phyloP scores from a whole-genome alignment of 257 asterid species.

The Cordia subcordata region DNA sequence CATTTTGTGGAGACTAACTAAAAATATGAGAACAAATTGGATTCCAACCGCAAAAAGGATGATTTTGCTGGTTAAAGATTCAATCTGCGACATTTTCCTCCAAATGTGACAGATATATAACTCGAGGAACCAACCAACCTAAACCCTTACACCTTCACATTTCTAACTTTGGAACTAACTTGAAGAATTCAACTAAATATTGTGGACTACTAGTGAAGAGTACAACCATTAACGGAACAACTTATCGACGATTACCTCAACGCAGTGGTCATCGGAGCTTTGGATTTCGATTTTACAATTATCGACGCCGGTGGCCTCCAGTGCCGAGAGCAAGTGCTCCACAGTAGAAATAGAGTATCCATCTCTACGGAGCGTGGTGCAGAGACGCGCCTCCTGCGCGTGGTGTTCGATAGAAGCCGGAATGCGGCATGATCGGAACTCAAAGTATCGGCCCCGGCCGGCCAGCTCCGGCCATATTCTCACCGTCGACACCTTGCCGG shows the following conservation, averaged over 20 bases:
- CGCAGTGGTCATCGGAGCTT: conserved; percentile 38
- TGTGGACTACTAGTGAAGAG: too few relatives aligned
- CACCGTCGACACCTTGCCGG: conserved; percentile 65
- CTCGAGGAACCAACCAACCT: too few relatives aligned
- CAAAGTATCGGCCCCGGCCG: conserved; percentile 64
- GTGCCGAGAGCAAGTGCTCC: conserved; percentile 93
- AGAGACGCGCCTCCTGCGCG: conserved; percentile 55
- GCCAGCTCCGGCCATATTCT: conserved; percentile 61
- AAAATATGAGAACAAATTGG: too few relatives aligned
- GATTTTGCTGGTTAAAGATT: too few relatives aligned
- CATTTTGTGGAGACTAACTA: too few relatives aligned
- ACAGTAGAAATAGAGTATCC: conserved; percentile 67
- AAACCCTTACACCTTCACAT: too few relatives aligned
- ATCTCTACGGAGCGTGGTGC: conserved; percentile 63
- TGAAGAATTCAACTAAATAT: too few relatives aligned
- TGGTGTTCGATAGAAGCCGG: conserved; percentile 55
- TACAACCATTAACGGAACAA: too few relatives aligned
- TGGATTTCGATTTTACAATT: conserved; percentile 74
- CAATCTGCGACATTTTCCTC: too few relatives aligned
- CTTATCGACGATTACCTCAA: conserved; percentile 70
- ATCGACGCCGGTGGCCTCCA: conserved; percentile 83
- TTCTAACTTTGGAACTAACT: too few relatives aligned
- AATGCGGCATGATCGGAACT: conserved; percentile 47
- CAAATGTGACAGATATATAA: too few relatives aligned
- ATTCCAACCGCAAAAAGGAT: too few relatives aligned